Evolutionary conservation across 2,329 filamentous ascomycete genomes (phyloP).

Genomic region (Trichoderma sp.): DNA sequence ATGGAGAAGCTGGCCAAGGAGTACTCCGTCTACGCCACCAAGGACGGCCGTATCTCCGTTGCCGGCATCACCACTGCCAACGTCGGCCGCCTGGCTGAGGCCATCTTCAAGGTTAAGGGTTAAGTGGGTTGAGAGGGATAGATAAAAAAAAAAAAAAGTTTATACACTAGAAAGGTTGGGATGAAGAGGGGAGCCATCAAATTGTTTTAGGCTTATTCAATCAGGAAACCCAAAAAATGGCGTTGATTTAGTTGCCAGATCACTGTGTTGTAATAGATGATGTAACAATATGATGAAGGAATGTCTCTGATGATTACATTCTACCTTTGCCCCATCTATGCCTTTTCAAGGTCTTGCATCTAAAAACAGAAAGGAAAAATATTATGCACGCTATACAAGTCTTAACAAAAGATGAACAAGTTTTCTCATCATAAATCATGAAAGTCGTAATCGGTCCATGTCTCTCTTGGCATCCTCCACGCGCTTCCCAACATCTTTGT

Average conservation of each 20-base stretch:
- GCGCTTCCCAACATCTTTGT: constrained; percentile 48
- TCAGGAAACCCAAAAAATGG: background rate
- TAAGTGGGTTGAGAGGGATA: constrained; percentile 32
- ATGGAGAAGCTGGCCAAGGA: constrained; percentile 91
- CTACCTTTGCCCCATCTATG: background rate
- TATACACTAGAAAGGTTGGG: background rate
- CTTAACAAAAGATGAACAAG: background rate
- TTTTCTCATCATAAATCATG: background rate
- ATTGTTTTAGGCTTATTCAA: background rate
- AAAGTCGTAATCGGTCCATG: constrained; percentile 35
- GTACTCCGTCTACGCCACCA: constrained; percentile 96
- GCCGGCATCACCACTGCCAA: constrained; percentile 79
- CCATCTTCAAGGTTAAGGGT: constrained; percentile 80
- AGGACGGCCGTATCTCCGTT: constrained; percentile 82
- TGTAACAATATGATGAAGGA: constrained; percentile 21
- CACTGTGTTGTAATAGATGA: constrained; percentile 3
- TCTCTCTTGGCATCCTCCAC: constrained; percentile 50
- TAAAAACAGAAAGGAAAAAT: background rate
- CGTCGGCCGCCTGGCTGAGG: constrained; percentile 75
- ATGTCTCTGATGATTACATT: constrained; percentile 2
- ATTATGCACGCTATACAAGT: background rate
- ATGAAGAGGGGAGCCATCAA: background rate
- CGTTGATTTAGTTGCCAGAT: background rate
- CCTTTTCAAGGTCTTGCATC: background rate
- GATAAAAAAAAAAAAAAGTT: background rate